phyloP scores from a whole-genome alignment of 148 eudicot species.

The Heliosperma pusillum region DNA sequence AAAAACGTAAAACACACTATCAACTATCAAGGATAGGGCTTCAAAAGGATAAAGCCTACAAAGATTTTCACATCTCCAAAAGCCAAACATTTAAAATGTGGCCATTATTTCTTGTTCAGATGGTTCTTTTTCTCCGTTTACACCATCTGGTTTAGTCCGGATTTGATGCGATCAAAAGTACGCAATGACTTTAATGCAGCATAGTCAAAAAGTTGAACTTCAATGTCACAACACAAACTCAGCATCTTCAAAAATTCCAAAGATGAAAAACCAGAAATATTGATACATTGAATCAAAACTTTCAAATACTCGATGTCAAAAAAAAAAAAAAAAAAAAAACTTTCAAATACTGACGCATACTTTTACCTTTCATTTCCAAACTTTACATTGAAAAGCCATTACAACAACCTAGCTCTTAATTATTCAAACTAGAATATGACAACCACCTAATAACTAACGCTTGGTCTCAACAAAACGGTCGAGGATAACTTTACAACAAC shows the following conservation, averaged over 20 bases:
- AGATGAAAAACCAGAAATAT: not conserved
- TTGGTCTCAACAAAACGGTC: not conserved
- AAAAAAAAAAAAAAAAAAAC: no score
- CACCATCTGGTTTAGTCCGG: no score
- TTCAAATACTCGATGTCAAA: not conserved
- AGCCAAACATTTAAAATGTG: no score
- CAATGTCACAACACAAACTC: not conserved
- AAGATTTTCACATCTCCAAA: no score
- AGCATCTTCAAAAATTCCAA: not conserved
- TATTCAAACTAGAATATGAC: no score
- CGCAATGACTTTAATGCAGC: not conserved
- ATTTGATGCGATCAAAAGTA: no score
- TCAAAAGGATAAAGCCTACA: no score
- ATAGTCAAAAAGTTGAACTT: not conserved
- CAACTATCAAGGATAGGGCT: no score
- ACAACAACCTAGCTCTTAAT: not conserved
- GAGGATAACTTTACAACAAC: not conserved
- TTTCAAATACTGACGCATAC: not conserved
- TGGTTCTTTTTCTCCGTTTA: no score
- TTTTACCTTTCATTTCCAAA: not conserved
- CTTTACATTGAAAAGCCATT: not conserved
- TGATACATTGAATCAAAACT: not conserved
- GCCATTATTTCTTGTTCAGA: no score
- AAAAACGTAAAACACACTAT: no score
- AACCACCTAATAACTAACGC: not conserved